Evolutionary conservation across 2,329 filamentous ascomycete species (phyloP).

Genomic region (Penicillium sp.): DNA sequence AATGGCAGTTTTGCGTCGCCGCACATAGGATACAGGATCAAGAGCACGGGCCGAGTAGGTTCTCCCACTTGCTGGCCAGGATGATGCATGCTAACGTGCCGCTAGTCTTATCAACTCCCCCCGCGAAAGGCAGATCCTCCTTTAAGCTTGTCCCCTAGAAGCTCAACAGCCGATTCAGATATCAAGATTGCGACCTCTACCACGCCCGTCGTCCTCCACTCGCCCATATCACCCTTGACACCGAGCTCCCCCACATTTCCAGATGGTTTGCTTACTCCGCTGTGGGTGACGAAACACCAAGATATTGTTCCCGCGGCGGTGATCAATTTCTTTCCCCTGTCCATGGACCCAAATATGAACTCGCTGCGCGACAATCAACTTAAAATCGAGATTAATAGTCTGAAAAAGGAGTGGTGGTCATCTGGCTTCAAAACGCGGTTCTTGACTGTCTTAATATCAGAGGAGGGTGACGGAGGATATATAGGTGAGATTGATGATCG

Average conservation of each 20-base stretch:
- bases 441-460: slow-evolving; percentile 71
- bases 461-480: slow-evolving; percentile 62
- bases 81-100: slow-evolving; percentile 15
- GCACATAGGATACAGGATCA: slow-evolving; percentile 60
- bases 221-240: slow-evolving; percentile 83
- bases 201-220: slow-evolving; percentile 65
- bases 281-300: slow-evolving; percentile 89
- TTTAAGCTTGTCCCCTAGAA: slow-evolving; percentile 47
- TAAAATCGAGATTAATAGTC: slow-evolving; percentile 76
- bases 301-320: slow-evolving; percentile 73
- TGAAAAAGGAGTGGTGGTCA: slow-evolving; percentile 60
- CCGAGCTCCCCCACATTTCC: slow-evolving; percentile 79
- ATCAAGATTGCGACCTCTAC: slow-evolving; percentile 32
- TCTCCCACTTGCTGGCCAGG: slow-evolving; percentile 34
- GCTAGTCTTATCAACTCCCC: slow-evolving; percentile 53
- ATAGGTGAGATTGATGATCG: slow-evolving; percentile 66
- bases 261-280: slow-evolving; percentile 75
- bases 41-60: slow-evolving; percentile 71
- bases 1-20: slow-evolving; percentile 45
- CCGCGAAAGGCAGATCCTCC: slow-evolving; percentile 60
- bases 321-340: slow-evolving; percentile 74
- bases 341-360: slow-evolving; percentile 65
- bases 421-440: slow-evolving; percentile 69
- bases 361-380: slow-evolving; percentile 81
- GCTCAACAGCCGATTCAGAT: slow-evolving; percentile 48